Evolutionary conservation across 371 early-diverging fungal genomes (phyloP).

Genomic region (Enterocytospora artemiae): DNA sequence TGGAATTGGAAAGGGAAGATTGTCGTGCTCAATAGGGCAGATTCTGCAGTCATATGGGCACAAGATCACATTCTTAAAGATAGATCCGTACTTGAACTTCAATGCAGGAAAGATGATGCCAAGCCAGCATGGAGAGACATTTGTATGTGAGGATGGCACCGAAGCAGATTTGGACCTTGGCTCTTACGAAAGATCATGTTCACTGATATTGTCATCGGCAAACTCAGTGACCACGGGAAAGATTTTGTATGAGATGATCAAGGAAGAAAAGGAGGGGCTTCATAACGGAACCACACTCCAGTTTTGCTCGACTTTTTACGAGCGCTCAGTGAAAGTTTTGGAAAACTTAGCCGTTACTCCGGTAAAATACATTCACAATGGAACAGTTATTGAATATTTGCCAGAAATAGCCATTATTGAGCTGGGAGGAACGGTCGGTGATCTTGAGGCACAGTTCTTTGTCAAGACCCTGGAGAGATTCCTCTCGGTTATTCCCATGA

Average conservation of each 20-base stretch:
- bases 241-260: conserved; percentile 83
- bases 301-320: conserved; percentile 89
- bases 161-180: conserved; percentile 97
- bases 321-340: conserved; percentile 89
- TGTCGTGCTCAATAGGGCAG: conserved; percentile 86
- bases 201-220: conserved; percentile 74
- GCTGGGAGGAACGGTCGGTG: conserved; percentile 94
- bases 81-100: conserved; percentile 96
- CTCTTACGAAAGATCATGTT: conserved; percentile 93
- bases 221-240: conserved; percentile 98
- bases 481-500: conserved; percentile 87
- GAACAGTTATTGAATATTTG: conserved; percentile 26
- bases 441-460: conserved; percentile 91
- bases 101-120: conserved; percentile 92
- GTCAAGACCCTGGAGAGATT: conserved; percentile 96
- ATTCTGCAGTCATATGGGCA: conserved; percentile 82
- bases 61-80: conserved; percentile 90
- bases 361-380: conserved; percentile 63
- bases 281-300: conserved; percentile 96
- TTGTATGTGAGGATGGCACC: conserved; percentile 93
- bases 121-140: conserved; percentile 91
- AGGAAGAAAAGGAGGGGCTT: conserved; percentile 78
- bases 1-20: conserved; percentile 95
- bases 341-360: conserved; percentile 74
- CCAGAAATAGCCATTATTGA: conserved; percentile 96